Percentiles rank a stretch among this genome's conserved stretches.
Conservation (phyloP, 2,329 filamentous ascomycete genomes). For the Phoma sp. region DNA sequence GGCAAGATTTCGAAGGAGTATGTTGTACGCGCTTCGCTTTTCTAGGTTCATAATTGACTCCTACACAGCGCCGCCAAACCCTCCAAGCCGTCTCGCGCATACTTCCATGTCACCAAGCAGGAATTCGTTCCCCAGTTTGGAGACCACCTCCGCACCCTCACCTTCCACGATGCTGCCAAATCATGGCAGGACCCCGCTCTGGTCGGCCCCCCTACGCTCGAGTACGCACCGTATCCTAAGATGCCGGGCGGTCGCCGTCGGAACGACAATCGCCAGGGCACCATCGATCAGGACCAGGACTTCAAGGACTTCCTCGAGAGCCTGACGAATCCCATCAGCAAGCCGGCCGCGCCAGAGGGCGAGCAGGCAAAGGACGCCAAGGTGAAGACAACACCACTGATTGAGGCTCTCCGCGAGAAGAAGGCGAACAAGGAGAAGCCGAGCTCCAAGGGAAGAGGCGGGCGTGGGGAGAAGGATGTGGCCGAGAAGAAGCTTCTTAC, state of each 20-base stretch:
- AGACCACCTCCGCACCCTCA: constrained; percentile 69
- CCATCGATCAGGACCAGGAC: constrained; percentile 94
- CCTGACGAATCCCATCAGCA: constrained; percentile 75
- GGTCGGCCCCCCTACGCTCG: constrained; percentile 77
- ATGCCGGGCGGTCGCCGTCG: constrained; percentile 76
- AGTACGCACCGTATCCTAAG: constrained; percentile 84
- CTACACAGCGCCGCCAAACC: constrained; percentile 67
- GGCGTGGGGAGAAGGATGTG: constrained; percentile 63
- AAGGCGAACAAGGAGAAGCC: constrained; percentile 75
- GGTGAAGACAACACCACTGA: constrained; percentile 82
- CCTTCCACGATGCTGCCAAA: constrained; percentile 83
- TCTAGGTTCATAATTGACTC: constrained; percentile 14
- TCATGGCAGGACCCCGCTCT: constrained; percentile 74
- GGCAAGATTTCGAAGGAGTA: constrained; percentile 87
- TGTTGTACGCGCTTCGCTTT: constrained; percentile 38
- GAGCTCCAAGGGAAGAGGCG: constrained; percentile 62
- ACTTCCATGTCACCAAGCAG: constrained; percentile 78
- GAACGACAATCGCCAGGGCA: constrained; percentile 84
- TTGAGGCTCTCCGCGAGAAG: constrained; percentile 90
- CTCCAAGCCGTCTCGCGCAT: constrained; percentile 79
- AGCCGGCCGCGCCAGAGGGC: constrained; percentile 60
- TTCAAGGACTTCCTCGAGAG: constrained; percentile 92
- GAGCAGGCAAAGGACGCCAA: constrained; percentile 63
- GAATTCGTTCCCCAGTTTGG: constrained; percentile 71
- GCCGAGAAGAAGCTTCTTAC: constrained; percentile 53